These are phyloP conservation scores for Oryza rufipogon DNA, from an alignment of 176 grass and related monocot species.

Conservation along the genomic window DNA sequence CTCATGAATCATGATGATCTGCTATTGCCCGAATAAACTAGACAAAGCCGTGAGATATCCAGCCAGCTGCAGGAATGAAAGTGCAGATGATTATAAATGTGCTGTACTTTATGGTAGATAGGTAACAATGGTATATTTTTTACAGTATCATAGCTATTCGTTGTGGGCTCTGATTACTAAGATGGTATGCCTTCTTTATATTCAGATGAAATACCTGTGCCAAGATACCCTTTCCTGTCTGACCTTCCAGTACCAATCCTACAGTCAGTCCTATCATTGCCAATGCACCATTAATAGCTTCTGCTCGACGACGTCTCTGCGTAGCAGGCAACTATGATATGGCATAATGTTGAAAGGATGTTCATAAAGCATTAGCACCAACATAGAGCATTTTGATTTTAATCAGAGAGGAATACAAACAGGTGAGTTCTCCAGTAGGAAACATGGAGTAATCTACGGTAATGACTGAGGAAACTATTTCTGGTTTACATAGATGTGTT, in stretches of 20 bases:
- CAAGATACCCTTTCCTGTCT: constrained; percentile 92
- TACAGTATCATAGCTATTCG: neutral
- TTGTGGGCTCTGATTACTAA: constrained; percentile 27
- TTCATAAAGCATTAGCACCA: neutral
- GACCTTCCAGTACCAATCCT: constrained; percentile 77
- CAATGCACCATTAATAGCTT: constrained; percentile 87
- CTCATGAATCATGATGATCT: neutral
- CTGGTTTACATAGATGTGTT: no score
- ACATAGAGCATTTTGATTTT: constrained; percentile 15
- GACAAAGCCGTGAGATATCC: constrained; percentile 64
- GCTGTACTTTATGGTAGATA: neutral
- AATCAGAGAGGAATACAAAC: neutral
- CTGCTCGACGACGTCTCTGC: constrained; percentile 72
- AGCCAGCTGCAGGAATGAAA: constrained; percentile 68
- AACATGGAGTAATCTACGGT: neutral
- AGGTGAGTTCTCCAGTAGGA: neutral
- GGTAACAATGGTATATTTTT: neutral
- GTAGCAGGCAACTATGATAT: constrained; percentile 34
- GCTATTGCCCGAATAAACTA: constrained; percentile 55
- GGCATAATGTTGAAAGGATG: neutral
- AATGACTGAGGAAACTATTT: neutral
- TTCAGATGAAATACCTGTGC: constrained; percentile 65
- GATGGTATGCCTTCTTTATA: neutral
- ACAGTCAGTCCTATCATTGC: constrained; percentile 91
- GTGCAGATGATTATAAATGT: neutral